A percentile compares a stretch with the other conserved stretches of the same genome.
These are phyloP conservation scores for Lentinula novae-zelandiae DNA, from an alignment of 1,284 basidiomycete genomes.

Conservation along the genomic window DNA sequence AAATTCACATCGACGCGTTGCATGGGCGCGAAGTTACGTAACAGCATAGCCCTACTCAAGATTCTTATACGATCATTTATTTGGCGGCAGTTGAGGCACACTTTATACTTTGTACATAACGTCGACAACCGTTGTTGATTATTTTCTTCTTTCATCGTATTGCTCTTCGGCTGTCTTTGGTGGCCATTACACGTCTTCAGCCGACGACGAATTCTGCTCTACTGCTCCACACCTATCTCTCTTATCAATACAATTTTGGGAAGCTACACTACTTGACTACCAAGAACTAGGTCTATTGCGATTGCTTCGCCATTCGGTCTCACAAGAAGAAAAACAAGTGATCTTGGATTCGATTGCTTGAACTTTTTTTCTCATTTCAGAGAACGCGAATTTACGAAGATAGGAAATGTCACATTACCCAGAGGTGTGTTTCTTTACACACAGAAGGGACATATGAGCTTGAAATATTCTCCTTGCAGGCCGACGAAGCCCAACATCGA, in stretches of 20 bases:
- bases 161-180: background rate
- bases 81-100: background rate
- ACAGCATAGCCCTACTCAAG: background rate
- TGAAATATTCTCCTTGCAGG: background rate
- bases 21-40: background rate
- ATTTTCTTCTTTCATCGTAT: background rate
- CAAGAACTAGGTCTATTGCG: background rate
- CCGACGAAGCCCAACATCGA: slow-evolving; percentile 44
- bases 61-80: background rate
- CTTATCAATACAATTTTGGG: background rate
- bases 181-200: background rate
- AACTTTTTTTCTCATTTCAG: background rate
- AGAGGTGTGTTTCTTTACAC: slow-evolving; percentile 26
- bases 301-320: background rate
- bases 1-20: background rate
- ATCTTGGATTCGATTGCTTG: background rate
- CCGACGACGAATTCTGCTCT: background rate
- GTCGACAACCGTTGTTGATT: background rate
- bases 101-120: background rate
- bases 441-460: background rate
- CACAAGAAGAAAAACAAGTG: background rate
- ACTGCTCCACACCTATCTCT: background rate
- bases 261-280: too few species aligned
- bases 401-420: slow-evolving; percentile 38
- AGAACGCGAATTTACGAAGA: background rate